These are phyloP conservation scores for Globisporangium nunn DNA, from an alignment of 352 stramenopile species.

Conservation along the genomic window DNA sequence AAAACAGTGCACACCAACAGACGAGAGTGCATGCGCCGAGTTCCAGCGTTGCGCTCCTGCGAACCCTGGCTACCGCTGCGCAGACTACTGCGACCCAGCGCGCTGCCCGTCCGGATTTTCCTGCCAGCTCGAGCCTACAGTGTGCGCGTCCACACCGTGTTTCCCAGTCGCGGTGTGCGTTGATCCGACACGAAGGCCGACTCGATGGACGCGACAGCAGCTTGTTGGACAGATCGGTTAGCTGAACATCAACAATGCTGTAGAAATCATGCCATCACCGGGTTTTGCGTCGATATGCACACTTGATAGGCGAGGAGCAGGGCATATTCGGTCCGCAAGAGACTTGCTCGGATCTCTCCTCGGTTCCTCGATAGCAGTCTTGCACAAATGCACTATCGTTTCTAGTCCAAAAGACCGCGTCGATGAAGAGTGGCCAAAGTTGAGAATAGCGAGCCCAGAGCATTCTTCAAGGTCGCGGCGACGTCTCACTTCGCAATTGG, in stretches of 20 bases:
- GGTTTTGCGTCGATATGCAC: too few relatives aligned
- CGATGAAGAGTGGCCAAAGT: too few relatives aligned
- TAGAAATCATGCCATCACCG: too few relatives aligned
- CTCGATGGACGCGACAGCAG: neutral
- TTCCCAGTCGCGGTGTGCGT: neutral
- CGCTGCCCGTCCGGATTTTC: constrained; percentile 1
- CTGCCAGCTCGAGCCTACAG: constrained; percentile 1
- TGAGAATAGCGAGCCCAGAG: neutral
- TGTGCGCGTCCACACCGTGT: neutral
- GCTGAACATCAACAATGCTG: too few relatives aligned
- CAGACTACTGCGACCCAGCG: constrained; percentile 2
- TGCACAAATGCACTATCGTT: too few relatives aligned
- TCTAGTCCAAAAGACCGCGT: too few relatives aligned
- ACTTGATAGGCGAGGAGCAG: too few relatives aligned
- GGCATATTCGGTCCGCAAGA: too few relatives aligned
- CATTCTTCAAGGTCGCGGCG: neutral
- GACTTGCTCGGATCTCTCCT: too few relatives aligned
- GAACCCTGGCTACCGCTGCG: constrained; percentile 1
- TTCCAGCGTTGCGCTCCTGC: neutral
- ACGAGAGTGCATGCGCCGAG: neutral
- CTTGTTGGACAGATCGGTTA: neutral
- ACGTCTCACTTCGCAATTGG: neutral
- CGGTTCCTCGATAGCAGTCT: too few relatives aligned
- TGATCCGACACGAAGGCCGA: neutral
- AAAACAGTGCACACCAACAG: neutral